Conservation (phyloP, 768 basidiomycete genomes). For the Serendipita vermifera region DNA sequence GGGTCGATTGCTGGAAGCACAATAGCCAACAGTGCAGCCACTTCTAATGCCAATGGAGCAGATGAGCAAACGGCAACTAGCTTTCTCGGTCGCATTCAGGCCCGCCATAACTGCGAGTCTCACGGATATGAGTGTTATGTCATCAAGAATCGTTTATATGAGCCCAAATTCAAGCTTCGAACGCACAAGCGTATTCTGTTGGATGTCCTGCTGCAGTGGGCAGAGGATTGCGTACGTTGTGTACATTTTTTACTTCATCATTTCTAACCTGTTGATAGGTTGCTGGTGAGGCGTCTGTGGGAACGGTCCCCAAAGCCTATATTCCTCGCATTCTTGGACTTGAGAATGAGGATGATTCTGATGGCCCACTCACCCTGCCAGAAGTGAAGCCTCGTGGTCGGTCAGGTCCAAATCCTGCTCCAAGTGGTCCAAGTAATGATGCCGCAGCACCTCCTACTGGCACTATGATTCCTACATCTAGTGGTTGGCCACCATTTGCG, state of each 20-base stretch:
- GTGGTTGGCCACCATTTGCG: not conserved
- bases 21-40: no score
- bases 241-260: not conserved
- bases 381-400: not conserved
- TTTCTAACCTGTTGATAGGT: not conserved
- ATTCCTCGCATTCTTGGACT: not conserved
- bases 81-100: no score
- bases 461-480: not conserved
- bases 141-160: no score
- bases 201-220: not conserved
- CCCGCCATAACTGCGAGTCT: no score
- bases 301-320: not conserved
- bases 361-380: not conserved
- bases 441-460: not conserved
- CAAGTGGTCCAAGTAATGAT: not conserved
- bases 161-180: no score
- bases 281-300: not conserved
- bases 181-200: no score
- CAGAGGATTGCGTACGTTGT: not conserved
- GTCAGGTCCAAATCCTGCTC: not conserved
- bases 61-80: no score
- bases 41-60: no score
- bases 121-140: no score
- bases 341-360: not conserved
- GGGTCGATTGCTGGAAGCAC: no score